A percentile compares a stretch with the other conserved stretches of the same genome.
These are phyloP conservation scores for Hamigera avellanea DNA, from an alignment of 495 filamentous ascomycete genomes.

Conservation along the genomic window DNA sequence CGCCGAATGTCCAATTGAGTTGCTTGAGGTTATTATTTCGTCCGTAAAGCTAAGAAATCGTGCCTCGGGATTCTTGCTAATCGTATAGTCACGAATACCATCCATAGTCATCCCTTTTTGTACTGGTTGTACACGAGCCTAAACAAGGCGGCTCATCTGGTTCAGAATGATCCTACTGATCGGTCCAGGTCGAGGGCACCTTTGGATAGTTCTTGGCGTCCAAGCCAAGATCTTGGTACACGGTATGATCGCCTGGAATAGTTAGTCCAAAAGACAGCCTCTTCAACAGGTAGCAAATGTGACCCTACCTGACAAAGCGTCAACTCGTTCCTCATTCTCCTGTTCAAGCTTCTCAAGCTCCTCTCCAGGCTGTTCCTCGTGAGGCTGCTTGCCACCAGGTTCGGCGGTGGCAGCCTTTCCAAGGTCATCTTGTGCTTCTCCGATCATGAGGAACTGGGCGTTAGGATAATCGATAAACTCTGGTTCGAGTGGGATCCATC, in stretches of 20 bases:
- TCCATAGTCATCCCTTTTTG: too few relatives aligned
- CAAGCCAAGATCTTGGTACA: conserved; percentile 42
- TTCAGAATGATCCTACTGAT: conserved; percentile 1
- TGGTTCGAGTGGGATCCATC: conserved; percentile 65
- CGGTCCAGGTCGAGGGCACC: conserved; percentile 39
- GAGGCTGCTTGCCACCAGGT: conserved; percentile 42
- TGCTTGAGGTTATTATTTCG: too few relatives aligned
- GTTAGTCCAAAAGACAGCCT: background rate
- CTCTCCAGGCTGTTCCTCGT: conserved; percentile 48
- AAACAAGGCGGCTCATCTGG: too few relatives aligned
- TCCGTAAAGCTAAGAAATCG: too few relatives aligned
- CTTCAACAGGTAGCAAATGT: background rate
- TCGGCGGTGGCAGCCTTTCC: conserved; percentile 52
- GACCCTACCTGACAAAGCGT: conserved; percentile 39
- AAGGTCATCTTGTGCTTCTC: conserved; percentile 50
- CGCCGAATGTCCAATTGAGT: too few relatives aligned
- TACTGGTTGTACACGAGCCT: too few relatives aligned
- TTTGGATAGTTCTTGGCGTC: conserved; percentile 39
- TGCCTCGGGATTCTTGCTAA: too few relatives aligned
- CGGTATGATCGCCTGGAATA: conserved; percentile 34
- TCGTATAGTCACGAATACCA: too few relatives aligned
- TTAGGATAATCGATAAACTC: conserved; percentile 70
- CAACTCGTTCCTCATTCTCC: conserved; percentile 49
- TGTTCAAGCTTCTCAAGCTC: conserved; percentile 48
- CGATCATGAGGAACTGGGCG: conserved; percentile 74